Evolutionary conservation across 176 grass and related monocot genomes (phyloP).

Genomic region (Oryza brachyantha): DNA sequence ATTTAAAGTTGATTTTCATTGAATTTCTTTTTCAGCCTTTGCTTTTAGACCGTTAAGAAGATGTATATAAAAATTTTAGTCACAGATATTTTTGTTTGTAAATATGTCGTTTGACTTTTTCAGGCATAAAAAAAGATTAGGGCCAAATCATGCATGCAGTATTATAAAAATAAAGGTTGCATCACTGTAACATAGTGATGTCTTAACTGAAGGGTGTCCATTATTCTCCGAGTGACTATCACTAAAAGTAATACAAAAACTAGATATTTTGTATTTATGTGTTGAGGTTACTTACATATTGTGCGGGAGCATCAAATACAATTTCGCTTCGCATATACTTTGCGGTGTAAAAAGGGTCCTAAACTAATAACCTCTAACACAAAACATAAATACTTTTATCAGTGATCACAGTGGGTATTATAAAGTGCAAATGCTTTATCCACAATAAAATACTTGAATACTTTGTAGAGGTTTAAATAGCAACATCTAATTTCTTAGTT

Average conservation of each 20-base stretch:
- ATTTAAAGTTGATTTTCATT: too few species aligned
- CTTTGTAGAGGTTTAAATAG: not conserved
- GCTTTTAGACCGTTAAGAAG: too few species aligned
- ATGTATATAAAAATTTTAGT: too few species aligned
- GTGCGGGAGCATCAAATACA: not conserved
- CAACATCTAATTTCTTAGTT: not conserved
- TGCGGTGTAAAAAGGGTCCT: not conserved
- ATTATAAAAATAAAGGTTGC: not conserved
- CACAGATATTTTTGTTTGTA: too few species aligned
- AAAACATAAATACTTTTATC: not conserved
- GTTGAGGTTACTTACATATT: not conserved
- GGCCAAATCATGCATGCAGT: not conserved
- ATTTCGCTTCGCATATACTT: not conserved
- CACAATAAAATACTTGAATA: not conserved
- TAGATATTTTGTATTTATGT: not conserved
- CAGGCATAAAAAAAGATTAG: too few species aligned
- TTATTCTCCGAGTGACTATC: too few species aligned
- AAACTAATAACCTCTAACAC: not conserved
- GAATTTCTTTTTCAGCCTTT: too few species aligned
- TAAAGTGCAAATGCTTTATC: not conserved
- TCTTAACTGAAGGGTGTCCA: not conserved
- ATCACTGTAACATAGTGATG: not conserved
- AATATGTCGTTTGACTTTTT: too few species aligned
- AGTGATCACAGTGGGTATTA: not conserved
- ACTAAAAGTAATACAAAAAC: not conserved